phyloP scores from a whole-genome alignment of 2,329 filamentous ascomycete genomes.

The Hirsutella minnesotensis region DNA sequence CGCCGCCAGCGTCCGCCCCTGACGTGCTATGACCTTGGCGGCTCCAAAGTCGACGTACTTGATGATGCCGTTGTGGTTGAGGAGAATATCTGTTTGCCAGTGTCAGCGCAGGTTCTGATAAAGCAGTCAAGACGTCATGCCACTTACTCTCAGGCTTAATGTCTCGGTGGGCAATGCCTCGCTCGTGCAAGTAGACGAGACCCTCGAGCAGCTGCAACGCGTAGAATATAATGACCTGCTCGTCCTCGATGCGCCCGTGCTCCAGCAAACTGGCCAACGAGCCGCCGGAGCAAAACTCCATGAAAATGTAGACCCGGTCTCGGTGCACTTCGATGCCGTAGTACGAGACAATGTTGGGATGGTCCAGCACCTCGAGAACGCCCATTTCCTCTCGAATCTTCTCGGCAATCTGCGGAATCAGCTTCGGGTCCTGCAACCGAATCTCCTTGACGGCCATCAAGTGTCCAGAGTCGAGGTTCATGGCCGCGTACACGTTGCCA shows the following conservation, averaged over 20 bases:
- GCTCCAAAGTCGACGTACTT: slow-evolving; percentile 99
- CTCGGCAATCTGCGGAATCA: slow-evolving; percentile 85
- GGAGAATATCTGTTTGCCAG: slow-evolving; percentile 61
- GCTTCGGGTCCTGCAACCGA: slow-evolving; percentile 85
- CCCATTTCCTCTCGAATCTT: slow-evolving; percentile 97
- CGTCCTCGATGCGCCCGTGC: slow-evolving; percentile 93
- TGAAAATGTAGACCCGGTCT: slow-evolving; percentile 99
- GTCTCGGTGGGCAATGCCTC: slow-evolving; percentile 86
- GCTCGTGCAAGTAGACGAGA: slow-evolving; percentile 83
- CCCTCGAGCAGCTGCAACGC: slow-evolving; percentile 89
- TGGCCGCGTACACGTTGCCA: slow-evolving; percentile 91
- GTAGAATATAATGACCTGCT: slow-evolving; percentile 95
- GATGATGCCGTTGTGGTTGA: slow-evolving; percentile 96
- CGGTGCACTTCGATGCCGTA: slow-evolving; percentile 96
- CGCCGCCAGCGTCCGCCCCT: slow-evolving; percentile 70
- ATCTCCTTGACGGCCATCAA: slow-evolving; percentile 99
- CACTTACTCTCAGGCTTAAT: slow-evolving; percentile 91
- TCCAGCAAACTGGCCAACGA: slow-evolving; percentile 83
- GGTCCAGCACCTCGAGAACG: slow-evolving; percentile 87
- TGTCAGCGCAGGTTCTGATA: slow-evolving; percentile 7
- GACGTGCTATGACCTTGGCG: slow-evolving; percentile 89
- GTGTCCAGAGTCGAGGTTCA: slow-evolving; percentile 92
- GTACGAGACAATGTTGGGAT: slow-evolving; percentile 96
- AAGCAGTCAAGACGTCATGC: not conserved
- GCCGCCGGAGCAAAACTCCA: slow-evolving; percentile 97